These are phyloP conservation scores for Podaxis carcinomalis DNA, from an alignment of 768 basidiomycete species.

Conservation along the genomic window DNA sequence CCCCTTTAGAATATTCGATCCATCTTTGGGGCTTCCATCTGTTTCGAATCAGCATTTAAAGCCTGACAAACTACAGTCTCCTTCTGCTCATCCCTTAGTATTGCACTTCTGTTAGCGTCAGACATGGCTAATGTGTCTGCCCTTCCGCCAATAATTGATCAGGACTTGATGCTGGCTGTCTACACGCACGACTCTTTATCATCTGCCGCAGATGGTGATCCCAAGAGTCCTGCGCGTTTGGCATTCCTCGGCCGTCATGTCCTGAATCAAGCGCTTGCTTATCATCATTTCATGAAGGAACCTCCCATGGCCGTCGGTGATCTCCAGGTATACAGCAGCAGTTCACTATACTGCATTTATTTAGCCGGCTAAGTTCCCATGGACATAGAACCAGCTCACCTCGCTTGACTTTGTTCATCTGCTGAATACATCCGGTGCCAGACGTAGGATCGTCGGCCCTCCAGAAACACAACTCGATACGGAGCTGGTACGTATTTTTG, in stretches of 20 bases:
- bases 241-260: not conserved
- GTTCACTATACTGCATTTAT: not conserved
- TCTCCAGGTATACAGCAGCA: not conserved
- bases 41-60: too few relatives aligned
- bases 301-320: not conserved
- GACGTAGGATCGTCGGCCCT: not conserved
- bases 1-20: too few relatives aligned
- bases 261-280: not conserved
- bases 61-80: not conserved
- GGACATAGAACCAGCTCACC: not conserved
- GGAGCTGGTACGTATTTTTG: not conserved
- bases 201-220: not conserved
- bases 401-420: not conserved
- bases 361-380: not conserved
- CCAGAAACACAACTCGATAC: not conserved
- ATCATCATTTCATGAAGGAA: not conserved
- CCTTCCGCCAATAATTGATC: constrained; percentile 50
- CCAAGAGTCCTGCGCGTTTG: not conserved
- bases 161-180: constrained; percentile 52
- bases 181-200: constrained; percentile 40
- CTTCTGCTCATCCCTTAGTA: not conserved
- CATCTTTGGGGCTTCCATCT: too few relatives aligned
- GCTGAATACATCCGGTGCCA: not conserved
- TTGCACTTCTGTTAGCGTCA: constrained; percentile 10
- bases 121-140: constrained; percentile 32